A percentile compares a stretch with the other conserved stretches of the same genome.
Conservation (phyloP, 208 protist species). For the Tritrichomonas musculus region DNA sequence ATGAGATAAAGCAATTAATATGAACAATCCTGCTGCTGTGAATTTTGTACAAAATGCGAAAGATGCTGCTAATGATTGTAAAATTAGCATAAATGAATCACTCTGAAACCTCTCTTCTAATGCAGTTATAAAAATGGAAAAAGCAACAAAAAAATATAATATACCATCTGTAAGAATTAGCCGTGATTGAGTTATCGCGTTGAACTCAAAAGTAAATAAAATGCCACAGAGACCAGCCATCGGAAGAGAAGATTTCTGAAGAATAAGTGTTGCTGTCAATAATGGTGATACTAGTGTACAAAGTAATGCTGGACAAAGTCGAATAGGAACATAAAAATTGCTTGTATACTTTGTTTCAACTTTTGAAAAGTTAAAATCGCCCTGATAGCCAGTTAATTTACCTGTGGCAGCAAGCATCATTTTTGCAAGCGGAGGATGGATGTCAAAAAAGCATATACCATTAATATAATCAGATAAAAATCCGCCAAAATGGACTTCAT, state of each 20-base stretch:
- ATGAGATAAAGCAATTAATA: background rate
- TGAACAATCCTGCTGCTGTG: background rate
- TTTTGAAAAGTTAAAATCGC: background rate
- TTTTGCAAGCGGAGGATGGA: conserved; percentile 4
- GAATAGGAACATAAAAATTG: background rate
- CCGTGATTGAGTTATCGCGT: background rate
- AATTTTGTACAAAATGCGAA: background rate
- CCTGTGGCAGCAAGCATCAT: background rate
- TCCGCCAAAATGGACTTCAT: conserved; percentile 30
- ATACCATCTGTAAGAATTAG: conserved; percentile 9
- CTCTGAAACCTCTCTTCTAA: background rate
- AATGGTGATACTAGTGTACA: background rate
- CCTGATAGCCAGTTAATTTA: background rate
- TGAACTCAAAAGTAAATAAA: conserved; percentile 21
- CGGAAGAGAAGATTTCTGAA: background rate
- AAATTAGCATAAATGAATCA: background rate
- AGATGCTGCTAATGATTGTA: background rate
- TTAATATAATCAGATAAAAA: background rate
- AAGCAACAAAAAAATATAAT: background rate
- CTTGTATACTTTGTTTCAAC: background rate
- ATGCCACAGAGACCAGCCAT: background rate
- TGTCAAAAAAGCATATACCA: background rate
- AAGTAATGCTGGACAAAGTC: background rate
- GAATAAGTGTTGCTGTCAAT: background rate
- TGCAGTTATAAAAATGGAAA: background rate